Evolutionary conservation across 441 rosid genomes (phyloP), one percentile per base, ranked within the genome.

Genomic region (Biscutella laevigata): DNA sequence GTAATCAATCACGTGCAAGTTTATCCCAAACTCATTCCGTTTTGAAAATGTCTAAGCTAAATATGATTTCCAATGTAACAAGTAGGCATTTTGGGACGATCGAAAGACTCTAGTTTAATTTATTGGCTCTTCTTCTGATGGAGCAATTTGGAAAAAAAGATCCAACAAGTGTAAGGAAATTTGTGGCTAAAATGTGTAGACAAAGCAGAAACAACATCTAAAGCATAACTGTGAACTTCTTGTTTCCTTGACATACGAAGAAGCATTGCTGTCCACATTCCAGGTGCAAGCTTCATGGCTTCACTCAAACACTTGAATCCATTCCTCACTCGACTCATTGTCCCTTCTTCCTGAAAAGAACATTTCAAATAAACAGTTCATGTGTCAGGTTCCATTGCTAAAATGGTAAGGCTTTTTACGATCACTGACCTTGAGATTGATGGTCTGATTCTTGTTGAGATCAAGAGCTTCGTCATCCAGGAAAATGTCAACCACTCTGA

Each of bases 251-350:
- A 75, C 69, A 86, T 67, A 12, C 95, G 79, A 43, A 84, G 33
- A 16, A 83, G 60, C 97, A 92, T 88, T 32, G 82, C 76, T 10
- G 73, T 74, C 97, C 99, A 92, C 67, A 83, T 65, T 69, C 80
- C 90, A 0, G 95, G 90, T 10, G 92, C 94, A 70, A 84, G 59
- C 66, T 76, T 81, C 37, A 82, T 70, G 0, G 97, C 96, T 51
- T 71, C 74, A 13, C 59, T 46, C 14, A 84, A 68, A 50, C 76
- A 73, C 4, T 21, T 70, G 42, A 92, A 81, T 42, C 97, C 95
- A 34, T 74, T 61, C 8, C 62, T 62, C 27, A 86, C 78, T 66
- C 98, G 74, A 16, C 4, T 46, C 35, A 76, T 65, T 52, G 65
- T 77, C 39, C 77, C 66, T 29, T 66, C 69, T 7, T 67, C 83